These are phyloP conservation scores for Sporothrix pallida DNA, from an alignment of 2,329 filamentous ascomycete species.

Conservation along the genomic window DNA sequence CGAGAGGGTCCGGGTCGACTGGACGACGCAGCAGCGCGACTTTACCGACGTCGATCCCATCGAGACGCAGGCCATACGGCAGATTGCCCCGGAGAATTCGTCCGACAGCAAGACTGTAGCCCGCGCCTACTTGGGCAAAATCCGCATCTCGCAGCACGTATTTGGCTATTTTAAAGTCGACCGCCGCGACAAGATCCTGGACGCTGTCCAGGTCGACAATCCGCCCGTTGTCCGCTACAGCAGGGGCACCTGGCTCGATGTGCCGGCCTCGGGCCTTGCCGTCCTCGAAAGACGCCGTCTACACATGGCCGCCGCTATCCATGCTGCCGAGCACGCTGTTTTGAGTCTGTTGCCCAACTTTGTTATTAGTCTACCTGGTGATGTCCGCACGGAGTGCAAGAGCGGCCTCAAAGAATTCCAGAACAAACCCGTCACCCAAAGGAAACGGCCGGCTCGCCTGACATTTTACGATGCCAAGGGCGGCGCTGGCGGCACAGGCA, in stretches of 20 bases:
- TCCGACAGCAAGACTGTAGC: conserved; percentile 50
- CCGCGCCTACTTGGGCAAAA: conserved; percentile 81
- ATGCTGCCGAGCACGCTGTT: conserved; percentile 91
- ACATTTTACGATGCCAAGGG: conserved; percentile 97
- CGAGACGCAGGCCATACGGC: conserved; percentile 85
- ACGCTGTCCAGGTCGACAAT: conserved; percentile 91
- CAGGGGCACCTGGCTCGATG: conserved; percentile 95
- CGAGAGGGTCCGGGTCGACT: conserved; percentile 87
- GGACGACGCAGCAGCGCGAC: conserved; percentile 91
- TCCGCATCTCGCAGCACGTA: conserved; percentile 85
- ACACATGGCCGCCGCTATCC: conserved; percentile 87
- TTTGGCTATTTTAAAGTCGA: conserved; percentile 99
- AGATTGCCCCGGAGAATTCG: conserved; percentile 45
- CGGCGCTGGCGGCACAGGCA: conserved; percentile 79
- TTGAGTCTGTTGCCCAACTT: conserved; percentile 88
- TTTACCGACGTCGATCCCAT: conserved; percentile 93
- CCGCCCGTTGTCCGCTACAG: conserved; percentile 83
- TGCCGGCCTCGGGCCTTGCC: conserved; percentile 78
- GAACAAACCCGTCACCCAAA: conserved; percentile 60
- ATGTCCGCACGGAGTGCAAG: conserved; percentile 95
- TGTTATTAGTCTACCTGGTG: conserved; percentile 85
- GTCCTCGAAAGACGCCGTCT: conserved; percentile 75
- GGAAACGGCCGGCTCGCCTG: conserved; percentile 84
- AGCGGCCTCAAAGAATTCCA: conserved; percentile 85
- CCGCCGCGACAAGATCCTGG: conserved; percentile 79